Base-by-base conservation (phyloP, 805 yeast species). In the Suhomyces tanzawaensis region DNA sequence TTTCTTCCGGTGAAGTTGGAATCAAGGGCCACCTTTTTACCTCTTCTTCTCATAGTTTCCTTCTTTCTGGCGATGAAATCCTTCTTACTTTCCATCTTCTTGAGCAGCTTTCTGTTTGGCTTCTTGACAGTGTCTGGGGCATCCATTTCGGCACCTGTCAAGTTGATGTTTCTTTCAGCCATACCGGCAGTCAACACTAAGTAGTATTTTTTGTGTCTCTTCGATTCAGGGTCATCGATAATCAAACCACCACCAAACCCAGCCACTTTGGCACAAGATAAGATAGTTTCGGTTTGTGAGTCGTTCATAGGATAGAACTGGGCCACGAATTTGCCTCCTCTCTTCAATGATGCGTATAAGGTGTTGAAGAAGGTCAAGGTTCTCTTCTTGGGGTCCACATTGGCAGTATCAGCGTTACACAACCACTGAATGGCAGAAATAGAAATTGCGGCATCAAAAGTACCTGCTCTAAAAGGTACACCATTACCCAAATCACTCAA, bases 381-480 rank as follows among this genome's bases (percentile, higher is more conserved):
- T 60, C 99, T 78, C 53, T 74, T 76, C 56, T 83, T 82, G 16
- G 99, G 99, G 55, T 90, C 95, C 37, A 81, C 82, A 27, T 73
- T 71, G 3, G 87, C 63, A 4, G 87, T 74, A 60, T 93, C 99
- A 2, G 98, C 98, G 59, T 93, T 93, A 69, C 97, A 90, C 29
- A 93, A 76, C 99, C 99, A 93, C 62, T 93, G 99, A 36, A 93
- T 89, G 9, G 95, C 99, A 24, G 95, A 84, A 45, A 93, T 88
- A 18, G 95, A 83, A 22, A 93, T 86, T 1, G 95, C 98, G 1
- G 97, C 97, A 61, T 93, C 99, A 60, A 91, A 93, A 0, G 95
- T 74, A 35, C 99, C 99, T 2, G 98, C 87, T 55, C 99, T 74
- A 56, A 93, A 93, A 4, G 98, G 98, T 2, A 93, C 74, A 23